A percentile compares a stretch with the other conserved stretches of the same genome.
Evolutionary conservation across 2,329 filamentous ascomycete species (phyloP).

Genomic region (Claviceps humidiphila): DNA sequence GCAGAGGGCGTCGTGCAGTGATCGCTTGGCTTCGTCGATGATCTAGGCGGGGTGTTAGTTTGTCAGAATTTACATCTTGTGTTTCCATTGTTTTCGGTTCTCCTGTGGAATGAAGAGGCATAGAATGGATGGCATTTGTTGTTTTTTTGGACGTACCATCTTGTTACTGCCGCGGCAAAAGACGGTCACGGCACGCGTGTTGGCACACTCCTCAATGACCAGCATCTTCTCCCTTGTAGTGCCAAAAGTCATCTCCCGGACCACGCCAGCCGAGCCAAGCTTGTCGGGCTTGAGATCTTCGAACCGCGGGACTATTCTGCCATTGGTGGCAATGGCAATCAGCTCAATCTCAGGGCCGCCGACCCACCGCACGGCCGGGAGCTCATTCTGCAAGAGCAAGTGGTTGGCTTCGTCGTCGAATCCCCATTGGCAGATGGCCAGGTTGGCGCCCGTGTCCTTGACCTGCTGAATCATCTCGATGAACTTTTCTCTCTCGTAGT

Average conservation of each 20-base stretch:
- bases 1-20: slow-evolving; percentile 91
- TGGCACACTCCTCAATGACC: slow-evolving; percentile 97
- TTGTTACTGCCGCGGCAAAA: slow-evolving; percentile 98
- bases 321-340: slow-evolving; percentile 97
- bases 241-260: slow-evolving; percentile 91
- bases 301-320: slow-evolving; percentile 91
- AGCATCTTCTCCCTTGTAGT: slow-evolving; percentile 99
- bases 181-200: slow-evolving; percentile 88
- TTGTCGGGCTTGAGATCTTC: slow-evolving; percentile 88
- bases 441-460: slow-evolving; percentile 91
- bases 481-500: slow-evolving; percentile 92
- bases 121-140: no score
- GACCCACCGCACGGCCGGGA: slow-evolving; percentile 95
- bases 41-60: slow-evolving; percentile 44
- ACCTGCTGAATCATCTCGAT: slow-evolving; percentile 97
- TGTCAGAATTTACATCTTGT: background rate
- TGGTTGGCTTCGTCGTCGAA: slow-evolving; percentile 99
- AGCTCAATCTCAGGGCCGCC: slow-evolving; percentile 96
- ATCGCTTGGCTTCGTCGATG: slow-evolving; percentile 97
- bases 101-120: no score
- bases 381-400: slow-evolving; percentile 84
- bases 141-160: slow-evolving; percentile 54
- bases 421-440: slow-evolving; percentile 98
- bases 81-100: no score
- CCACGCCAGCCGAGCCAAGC: slow-evolving; percentile 77